These are phyloP conservation scores for Candida gigantensis DNA, from an alignment of 1,139 yeast genomes.

Conservation along the genomic window DNA sequence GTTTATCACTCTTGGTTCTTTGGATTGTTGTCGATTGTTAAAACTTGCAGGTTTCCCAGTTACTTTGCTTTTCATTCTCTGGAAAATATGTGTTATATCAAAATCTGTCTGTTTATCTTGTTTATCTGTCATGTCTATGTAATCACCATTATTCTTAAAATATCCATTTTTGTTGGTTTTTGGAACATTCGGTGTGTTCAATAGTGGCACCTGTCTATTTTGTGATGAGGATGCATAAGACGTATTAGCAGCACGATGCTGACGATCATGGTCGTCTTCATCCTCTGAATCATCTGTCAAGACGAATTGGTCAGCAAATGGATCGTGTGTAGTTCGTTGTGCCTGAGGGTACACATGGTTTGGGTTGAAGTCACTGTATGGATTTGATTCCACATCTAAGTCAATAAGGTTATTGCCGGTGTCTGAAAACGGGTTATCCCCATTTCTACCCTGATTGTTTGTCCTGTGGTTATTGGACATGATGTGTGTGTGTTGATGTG, in stretches of 20 bases:
- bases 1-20: conserved; percentile 64
- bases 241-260: conserved; percentile 6
- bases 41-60: conserved; percentile 10
- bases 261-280: conserved; percentile 13
- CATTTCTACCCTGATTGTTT: background rate
- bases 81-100: conserved; percentile 56
- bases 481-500: too few relatives aligned
- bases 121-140: conserved; percentile 25
- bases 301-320: conserved; percentile 30
- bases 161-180: conserved; percentile 3
- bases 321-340: conserved; percentile 10
- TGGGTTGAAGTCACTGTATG: conserved; percentile 16
- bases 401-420: conserved; percentile 31
- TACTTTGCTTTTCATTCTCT: conserved; percentile 16
- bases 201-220: conserved; percentile 26
- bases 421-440: conserved; percentile 24
- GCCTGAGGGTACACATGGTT: conserved; percentile 14
- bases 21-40: conserved; percentile 6
- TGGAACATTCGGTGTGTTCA: conserved; percentile 16
- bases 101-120: conserved; percentile 35
- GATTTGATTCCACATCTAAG: conserved; percentile 24
- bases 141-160: conserved; percentile 14
- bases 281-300: conserved; percentile 35
- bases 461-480: conserved; percentile 2
- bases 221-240: conserved; percentile 9